Conservation (phyloP, 2,329 filamentous ascomycete species). For the Simplicillium sp. region DNA sequence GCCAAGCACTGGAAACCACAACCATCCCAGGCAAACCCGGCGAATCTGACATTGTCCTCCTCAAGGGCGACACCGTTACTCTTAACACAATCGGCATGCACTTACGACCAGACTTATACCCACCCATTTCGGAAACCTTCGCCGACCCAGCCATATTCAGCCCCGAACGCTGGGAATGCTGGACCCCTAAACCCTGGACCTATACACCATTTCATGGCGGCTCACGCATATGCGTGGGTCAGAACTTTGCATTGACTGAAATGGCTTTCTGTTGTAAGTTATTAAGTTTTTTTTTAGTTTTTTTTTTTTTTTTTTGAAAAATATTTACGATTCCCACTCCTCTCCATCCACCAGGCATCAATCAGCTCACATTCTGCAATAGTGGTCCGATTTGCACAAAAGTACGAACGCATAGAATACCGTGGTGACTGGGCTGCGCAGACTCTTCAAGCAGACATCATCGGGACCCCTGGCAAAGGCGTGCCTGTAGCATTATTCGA, state of each 20-base stretch:
- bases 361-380: background rate
- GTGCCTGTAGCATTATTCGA: conserved; percentile 27
- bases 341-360: background rate
- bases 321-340: conserved; percentile 15
- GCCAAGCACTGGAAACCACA: background rate
- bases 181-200: conserved; percentile 43
- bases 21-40: conserved; percentile 9
- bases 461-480: conserved; percentile 28
- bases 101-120: conserved; percentile 37
- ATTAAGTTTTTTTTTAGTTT: too few species aligned
- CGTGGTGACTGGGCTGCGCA: conserved; percentile 32
- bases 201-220: conserved; percentile 45
- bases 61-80: conserved; percentile 33
- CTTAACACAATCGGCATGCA: conserved; percentile 45
- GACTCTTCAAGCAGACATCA: conserved; percentile 28
- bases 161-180: conserved; percentile 40
- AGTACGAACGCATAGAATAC: conserved; percentile 44
- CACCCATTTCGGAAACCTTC: conserved; percentile 25
- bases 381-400: conserved; percentile 44
- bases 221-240: conserved; percentile 44
- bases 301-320: too few species aligned
- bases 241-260: conserved; percentile 50
- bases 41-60: conserved; percentile 29
- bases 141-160: conserved; percentile 30
- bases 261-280: conserved; percentile 38